Percentiles rank a stretch among this genome's conserved stretches.
phyloP scores from a whole-genome alignment of 371 early-diverging fungal genomes.

The Blyttiomyces sp. region DNA sequence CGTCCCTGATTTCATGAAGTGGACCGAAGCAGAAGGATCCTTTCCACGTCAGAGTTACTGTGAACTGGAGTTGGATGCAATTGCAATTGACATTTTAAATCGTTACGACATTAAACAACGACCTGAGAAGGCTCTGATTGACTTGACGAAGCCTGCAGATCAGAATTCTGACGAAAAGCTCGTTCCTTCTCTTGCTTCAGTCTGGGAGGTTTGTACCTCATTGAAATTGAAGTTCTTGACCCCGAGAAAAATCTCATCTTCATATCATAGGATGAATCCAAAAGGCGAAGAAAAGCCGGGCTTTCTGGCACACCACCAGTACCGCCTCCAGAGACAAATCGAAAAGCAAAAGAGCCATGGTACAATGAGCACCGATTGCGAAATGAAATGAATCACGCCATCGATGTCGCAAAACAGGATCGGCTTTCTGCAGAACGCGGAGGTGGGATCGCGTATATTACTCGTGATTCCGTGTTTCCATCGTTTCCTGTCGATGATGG shows the following conservation, averaged over 20 bases:
- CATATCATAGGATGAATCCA: slow-evolving; percentile 24
- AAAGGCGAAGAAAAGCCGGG: slow-evolving; percentile 1
- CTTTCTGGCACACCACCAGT: slow-evolving; percentile 1
- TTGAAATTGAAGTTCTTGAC: background rate
- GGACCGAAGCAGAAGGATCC: background rate
- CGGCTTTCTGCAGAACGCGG: no score
- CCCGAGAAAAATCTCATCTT: background rate
- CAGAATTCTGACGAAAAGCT: slow-evolving; percentile 32
- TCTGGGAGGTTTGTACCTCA: slow-evolving; percentile 48
- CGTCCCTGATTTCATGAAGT: background rate
- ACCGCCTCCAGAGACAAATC: background rate
- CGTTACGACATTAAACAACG: slow-evolving; percentile 59
- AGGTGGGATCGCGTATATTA: no score
- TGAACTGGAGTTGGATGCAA: slow-evolving; percentile 75
- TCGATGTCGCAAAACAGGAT: no score
- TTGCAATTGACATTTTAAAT: slow-evolving; percentile 64
- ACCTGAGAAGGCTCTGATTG: slow-evolving; percentile 16
- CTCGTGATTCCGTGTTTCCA: background rate
- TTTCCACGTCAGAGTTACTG: slow-evolving; percentile 55
- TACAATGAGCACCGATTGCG: slow-evolving; percentile 21
- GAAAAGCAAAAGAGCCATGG: slow-evolving; percentile 23
- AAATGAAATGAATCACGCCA: background rate
- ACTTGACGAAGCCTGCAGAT: background rate
- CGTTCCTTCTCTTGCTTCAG: slow-evolving; percentile 54
- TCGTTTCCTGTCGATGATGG: slow-evolving; percentile 10